phyloP scores from a whole-genome alignment of 2,329 filamentous ascomycete species.

The Dactylellina parvicollis region DNA sequence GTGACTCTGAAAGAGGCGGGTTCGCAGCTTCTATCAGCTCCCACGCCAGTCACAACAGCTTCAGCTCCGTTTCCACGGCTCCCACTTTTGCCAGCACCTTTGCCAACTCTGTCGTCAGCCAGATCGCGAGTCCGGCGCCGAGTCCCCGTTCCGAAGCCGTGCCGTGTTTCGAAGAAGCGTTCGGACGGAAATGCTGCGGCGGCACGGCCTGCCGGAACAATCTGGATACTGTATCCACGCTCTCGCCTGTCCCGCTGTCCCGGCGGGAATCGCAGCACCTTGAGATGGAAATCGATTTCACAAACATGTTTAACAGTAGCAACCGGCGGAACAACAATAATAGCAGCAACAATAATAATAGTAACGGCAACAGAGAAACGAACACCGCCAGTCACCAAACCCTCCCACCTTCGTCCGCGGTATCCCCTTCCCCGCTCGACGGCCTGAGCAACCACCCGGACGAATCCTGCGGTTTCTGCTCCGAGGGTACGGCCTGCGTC shows the following conservation, averaged over 20 bases:
- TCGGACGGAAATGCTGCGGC: conserved; percentile 51
- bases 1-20: conserved; percentile 33
- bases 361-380: neutral
- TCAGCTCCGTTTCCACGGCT: conserved; percentile 46
- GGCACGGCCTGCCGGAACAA: conserved; percentile 42
- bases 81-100: conserved; percentile 40
- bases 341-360: conserved; percentile 1
- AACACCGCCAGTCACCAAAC: neutral
- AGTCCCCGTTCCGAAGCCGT: conserved; percentile 47
- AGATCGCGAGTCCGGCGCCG: conserved; percentile 57
- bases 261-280: conserved; percentile 35
- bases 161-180: conserved; percentile 49
- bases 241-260: conserved; percentile 34
- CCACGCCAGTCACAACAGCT: conserved; percentile 34
- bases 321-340: conserved; percentile 30
- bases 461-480: conserved; percentile 83
- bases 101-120: conserved; percentile 32
- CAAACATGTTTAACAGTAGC: conserved; percentile 60
- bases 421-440: conserved; percentile 66
- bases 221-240: conserved; percentile 39
- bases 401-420: conserved; percentile 61
- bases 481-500: conserved; percentile 82
- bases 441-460: conserved; percentile 62
- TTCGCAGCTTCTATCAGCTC: conserved; percentile 6
- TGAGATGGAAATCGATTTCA: conserved; percentile 78